Evolutionary conservation across 2,329 filamentous ascomycete genomes (phyloP).

Genomic region (Lachnellula hyalina): DNA sequence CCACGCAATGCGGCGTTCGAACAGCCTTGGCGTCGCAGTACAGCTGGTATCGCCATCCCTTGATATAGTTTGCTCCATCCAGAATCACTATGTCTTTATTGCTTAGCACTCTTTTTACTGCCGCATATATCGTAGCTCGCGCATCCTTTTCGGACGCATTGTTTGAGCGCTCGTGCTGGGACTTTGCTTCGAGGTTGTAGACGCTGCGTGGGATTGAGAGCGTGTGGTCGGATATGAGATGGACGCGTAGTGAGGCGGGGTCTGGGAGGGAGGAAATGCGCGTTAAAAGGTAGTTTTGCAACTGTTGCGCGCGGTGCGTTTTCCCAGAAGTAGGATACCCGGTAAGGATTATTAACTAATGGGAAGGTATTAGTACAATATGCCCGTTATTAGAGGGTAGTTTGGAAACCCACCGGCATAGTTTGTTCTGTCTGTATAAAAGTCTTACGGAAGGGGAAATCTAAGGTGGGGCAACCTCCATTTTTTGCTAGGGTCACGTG

Average conservation of each 20-base stretch:
- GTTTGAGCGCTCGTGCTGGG: constrained; percentile 60
- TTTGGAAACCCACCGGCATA: background rate
- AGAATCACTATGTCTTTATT: constrained; percentile 72
- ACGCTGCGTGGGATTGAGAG: constrained; percentile 65
- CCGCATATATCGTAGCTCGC: constrained; percentile 67
- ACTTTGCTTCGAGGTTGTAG: constrained; percentile 59
- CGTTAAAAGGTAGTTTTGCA: constrained; percentile 33
- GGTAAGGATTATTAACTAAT: constrained; percentile 62
- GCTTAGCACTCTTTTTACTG: constrained; percentile 70
- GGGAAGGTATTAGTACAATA: background rate
- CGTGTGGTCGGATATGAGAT: constrained; percentile 68
- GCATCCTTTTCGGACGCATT: constrained; percentile 77
- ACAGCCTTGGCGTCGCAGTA: constrained; percentile 80
- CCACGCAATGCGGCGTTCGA: constrained; percentile 67
- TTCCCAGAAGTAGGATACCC: constrained; percentile 66
- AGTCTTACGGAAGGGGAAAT: background rate
- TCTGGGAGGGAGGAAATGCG: constrained; percentile 31
- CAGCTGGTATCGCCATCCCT: constrained; percentile 82
- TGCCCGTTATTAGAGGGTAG: background rate
- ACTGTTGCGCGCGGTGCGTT: constrained; percentile 5
- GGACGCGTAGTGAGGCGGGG: constrained; percentile 51
- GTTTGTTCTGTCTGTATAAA: background rate
- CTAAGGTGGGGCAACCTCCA: background rate
- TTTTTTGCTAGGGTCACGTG: background rate
- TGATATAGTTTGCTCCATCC: constrained; percentile 82